Conservation (phyloP, 768 basidiomycete genomes). For the Phylloporus rhodoxanthus region DNA sequence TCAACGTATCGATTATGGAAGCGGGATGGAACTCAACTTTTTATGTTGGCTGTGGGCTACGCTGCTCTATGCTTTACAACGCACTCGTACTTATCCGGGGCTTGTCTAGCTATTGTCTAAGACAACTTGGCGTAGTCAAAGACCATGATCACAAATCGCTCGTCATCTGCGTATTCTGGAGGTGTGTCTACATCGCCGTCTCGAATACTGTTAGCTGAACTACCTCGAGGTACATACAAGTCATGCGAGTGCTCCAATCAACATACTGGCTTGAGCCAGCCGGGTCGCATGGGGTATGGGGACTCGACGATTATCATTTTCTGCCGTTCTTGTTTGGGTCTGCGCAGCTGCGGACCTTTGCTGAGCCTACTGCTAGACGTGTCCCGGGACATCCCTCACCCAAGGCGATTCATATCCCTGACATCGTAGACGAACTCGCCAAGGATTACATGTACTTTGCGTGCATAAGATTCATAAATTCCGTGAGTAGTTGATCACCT, state of each 20-base stretch:
- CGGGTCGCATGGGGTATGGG: conserved; percentile 99
- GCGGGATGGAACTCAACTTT: conserved; percentile 98
- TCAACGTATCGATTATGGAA: conserved; percentile 95
- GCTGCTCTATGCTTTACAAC: neutral
- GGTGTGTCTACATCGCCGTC: conserved; percentile 34
- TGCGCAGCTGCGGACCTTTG: conserved; percentile 50
- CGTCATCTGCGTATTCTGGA: conserved; percentile 86
- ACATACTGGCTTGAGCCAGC: conserved; percentile 98
- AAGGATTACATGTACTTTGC: conserved; percentile 96
- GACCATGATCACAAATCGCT: conserved; percentile 67
- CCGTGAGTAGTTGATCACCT: conserved; percentile 43
- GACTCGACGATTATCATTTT: conserved; percentile 95
- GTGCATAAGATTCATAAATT: conserved; percentile 94
- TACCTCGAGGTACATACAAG: conserved; percentile 54
- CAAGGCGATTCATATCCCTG: conserved; percentile 86
- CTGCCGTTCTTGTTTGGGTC: conserved; percentile 86
- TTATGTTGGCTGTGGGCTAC: conserved; percentile 85
- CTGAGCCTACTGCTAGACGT: conserved; percentile 8
- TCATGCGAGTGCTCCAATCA: conserved; percentile 84
- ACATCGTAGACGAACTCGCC: conserved; percentile 87
- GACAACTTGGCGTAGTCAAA: conserved; percentile 58
- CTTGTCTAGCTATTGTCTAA: conserved; percentile 68
- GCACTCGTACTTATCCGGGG: neutral
- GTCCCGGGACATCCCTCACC: conserved; percentile 71
- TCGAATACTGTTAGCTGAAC: neutral